These are phyloP conservation scores for Globisporangium barbulae DNA, from an alignment of 352 stramenopile genomes.

Conservation along the genomic window DNA sequence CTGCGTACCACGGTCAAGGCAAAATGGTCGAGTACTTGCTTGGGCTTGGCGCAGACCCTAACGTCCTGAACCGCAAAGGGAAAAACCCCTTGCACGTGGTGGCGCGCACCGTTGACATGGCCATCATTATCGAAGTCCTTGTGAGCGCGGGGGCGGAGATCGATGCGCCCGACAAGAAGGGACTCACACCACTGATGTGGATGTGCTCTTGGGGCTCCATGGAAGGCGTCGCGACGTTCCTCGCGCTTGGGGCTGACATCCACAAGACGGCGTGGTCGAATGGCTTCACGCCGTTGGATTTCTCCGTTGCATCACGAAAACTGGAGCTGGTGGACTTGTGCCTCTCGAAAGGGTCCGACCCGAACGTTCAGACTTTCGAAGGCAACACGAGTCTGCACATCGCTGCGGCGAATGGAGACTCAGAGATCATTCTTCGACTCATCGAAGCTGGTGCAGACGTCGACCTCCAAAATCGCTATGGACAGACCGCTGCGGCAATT, in stretches of 20 bases:
- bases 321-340: conserved; percentile 63
- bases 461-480: conserved; percentile 67
- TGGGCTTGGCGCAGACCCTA: conserved; percentile 40
- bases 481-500: conserved; percentile 55
- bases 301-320: conserved; percentile 38
- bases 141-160: conserved; percentile 54
- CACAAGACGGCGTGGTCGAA: conserved; percentile 67
- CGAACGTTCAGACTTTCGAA: conserved; percentile 58
- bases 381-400: conserved; percentile 75
- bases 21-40: conserved; percentile 69
- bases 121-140: conserved; percentile 59
- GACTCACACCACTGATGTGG: conserved; percentile 75
- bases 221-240: conserved; percentile 65
- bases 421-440: conserved; percentile 51
- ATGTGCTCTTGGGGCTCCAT: conserved; percentile 60
- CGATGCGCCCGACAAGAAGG: conserved; percentile 56
- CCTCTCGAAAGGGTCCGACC: conserved; percentile 61
- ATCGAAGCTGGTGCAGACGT: conserved; percentile 52
- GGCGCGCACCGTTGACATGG: conserved; percentile 49
- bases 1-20: conserved; percentile 50
- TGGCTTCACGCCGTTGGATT: conserved; percentile 66
- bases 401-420: conserved; percentile 35
- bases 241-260: conserved; percentile 70
- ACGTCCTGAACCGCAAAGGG: conserved; percentile 55
- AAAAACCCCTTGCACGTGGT: conserved; percentile 69